Percentiles rank a stretch among this genome's conserved stretches.
These are phyloP conservation scores for Tuber magnatum DNA, from an alignment of 495 filamentous ascomycete genomes.

Conservation along the genomic window DNA sequence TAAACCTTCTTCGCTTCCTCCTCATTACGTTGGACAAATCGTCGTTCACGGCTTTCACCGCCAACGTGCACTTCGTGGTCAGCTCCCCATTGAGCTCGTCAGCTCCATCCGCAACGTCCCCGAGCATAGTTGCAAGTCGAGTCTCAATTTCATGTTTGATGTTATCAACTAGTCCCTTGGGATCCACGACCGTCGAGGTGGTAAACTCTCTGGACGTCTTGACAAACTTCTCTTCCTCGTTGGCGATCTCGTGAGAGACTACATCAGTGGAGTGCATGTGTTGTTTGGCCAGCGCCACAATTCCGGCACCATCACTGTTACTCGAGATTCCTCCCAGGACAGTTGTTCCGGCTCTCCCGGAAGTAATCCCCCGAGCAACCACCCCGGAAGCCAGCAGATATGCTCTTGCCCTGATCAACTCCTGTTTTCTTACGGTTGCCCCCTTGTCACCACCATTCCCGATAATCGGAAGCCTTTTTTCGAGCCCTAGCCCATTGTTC, in stretches of 20 bases:
- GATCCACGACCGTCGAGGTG: conserved; percentile 21
- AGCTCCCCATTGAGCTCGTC: conserved; percentile 26
- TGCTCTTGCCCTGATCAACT: conserved; percentile 26
- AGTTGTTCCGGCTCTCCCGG: conserved; percentile 14
- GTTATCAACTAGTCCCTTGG: conserved; percentile 17
- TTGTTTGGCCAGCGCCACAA: conserved; percentile 24
- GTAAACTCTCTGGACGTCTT: conserved; percentile 27
- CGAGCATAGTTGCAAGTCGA: conserved; percentile 21
- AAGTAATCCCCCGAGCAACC: conserved; percentile 28
- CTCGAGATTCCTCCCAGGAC: neutral
- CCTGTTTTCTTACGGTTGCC: conserved; percentile 18
- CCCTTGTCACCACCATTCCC: neutral
- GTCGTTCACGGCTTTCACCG: conserved; percentile 34
- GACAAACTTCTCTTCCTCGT: conserved; percentile 21
- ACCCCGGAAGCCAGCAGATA: conserved; percentile 27
- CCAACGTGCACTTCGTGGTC: conserved; percentile 32
- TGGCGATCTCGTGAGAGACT: conserved; percentile 22
- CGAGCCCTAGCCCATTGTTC: conserved; percentile 1
- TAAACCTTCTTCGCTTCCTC: conserved; percentile 30
- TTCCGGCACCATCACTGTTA: conserved; percentile 9
- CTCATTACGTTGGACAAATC: conserved; percentile 32
- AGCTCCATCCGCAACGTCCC: conserved; percentile 29
- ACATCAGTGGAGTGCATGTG: conserved; percentile 13
- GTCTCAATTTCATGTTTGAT: conserved; percentile 22
- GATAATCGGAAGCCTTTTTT: conserved; percentile 15